phyloP scores from a whole-genome alignment of 2,329 filamentous ascomycete species.

The Ceratocystis ficicola region DNA sequence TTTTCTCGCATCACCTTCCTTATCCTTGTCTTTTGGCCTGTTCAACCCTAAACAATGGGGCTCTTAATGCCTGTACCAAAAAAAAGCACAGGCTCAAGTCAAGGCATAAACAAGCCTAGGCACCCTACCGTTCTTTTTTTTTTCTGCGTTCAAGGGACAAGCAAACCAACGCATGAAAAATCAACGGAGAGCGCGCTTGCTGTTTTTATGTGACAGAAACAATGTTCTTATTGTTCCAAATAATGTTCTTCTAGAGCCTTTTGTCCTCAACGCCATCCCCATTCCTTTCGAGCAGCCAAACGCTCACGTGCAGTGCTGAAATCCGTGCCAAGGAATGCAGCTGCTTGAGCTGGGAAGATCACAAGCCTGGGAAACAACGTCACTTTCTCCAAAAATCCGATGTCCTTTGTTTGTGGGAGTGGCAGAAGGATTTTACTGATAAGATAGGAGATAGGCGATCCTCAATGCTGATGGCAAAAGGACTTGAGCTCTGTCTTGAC shows the following conservation, averaged over 20 bases:
- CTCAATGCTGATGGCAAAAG: not conserved
- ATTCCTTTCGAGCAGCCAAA: not conserved
- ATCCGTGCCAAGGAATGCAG: not conserved
- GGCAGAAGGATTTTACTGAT: not conserved
- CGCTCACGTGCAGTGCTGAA: no score
- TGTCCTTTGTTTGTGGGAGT: not conserved
- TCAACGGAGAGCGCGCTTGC: no score
- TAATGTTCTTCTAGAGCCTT: not conserved
- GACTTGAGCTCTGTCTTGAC: not conserved
- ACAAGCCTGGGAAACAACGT: not conserved
- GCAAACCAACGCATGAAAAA: not conserved
- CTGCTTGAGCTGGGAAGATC: not conserved
- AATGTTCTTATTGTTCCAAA: not conserved
- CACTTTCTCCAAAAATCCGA: not conserved
- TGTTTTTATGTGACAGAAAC: not conserved
- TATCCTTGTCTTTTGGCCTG: not conserved
- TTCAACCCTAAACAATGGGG: not conserved
- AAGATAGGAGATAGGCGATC: conserved; percentile 7
- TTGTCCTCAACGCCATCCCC: not conserved
- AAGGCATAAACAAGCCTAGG: not conserved
- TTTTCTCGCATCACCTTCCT: not conserved
- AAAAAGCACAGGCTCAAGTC: not conserved
- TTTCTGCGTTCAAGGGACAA: not conserved
- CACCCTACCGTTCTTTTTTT: not conserved
- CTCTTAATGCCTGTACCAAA: not conserved